phyloP scores from a whole-genome alignment of 345 rosid genomes.

The Euphorbia tirucalli region DNA sequence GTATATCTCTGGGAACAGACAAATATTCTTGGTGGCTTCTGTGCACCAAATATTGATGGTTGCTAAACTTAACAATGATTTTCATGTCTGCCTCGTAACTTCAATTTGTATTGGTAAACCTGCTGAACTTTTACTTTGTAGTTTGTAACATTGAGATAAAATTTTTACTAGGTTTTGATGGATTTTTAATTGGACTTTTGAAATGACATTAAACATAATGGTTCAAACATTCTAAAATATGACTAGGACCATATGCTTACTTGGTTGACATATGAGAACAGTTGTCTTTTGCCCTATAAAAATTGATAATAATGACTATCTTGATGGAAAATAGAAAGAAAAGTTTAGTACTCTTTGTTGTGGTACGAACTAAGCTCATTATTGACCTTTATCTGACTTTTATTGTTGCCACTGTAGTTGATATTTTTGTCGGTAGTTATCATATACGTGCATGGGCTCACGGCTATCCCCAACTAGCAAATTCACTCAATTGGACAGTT shows the following conservation, averaged over 20 bases:
- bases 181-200: neutral
- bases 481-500: neutral
- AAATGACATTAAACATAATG: neutral
- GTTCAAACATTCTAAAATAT: neutral
- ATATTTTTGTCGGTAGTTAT: no score
- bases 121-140: neutral
- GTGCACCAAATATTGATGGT: neutral
- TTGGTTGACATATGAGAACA: neutral
- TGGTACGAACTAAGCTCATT: neutral
- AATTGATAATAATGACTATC: neutral
- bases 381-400: neutral
- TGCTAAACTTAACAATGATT: neutral
- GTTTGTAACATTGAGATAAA: neutral
- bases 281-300: neutral
- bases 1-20: neutral
- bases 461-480: neutral
- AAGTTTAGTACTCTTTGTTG: neutral
- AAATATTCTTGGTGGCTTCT: neutral
- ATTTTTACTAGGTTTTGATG: neutral
- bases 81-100: neutral
- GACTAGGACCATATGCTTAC: neutral
- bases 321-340: neutral
- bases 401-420: neutral
- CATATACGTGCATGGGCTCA: neutral
- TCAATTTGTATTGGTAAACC: no score